Evolutionary conservation across 257 asterid species (phyloP).

Genomic region (Solanum tarapatanum): DNA sequence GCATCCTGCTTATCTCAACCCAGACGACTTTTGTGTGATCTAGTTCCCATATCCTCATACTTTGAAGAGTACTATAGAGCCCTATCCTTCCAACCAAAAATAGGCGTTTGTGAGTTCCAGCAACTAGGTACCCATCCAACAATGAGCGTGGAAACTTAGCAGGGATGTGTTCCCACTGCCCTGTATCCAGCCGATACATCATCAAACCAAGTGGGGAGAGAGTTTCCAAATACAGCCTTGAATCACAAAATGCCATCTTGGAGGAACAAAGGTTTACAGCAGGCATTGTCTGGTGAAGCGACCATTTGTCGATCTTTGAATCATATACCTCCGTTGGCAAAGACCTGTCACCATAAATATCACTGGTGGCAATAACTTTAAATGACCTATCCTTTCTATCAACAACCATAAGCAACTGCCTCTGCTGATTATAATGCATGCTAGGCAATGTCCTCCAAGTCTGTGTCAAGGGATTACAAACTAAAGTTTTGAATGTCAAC

Average conservation of each 20-base stretch:
- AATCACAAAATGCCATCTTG: constrained; percentile 95
- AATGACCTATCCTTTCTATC: constrained; percentile 63
- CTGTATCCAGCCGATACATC: constrained; percentile 85
- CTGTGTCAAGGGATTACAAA: constrained; percentile 85
- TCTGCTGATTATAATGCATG: constrained; percentile 90
- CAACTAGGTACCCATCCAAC: constrained; percentile 91
- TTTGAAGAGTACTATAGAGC: constrained; percentile 76
- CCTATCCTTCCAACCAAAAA: constrained; percentile 95
- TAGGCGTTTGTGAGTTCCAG: constrained; percentile 77
- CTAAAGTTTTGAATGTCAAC: constrained; percentile 56
- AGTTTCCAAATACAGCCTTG: constrained; percentile 76
- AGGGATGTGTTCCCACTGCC: constrained; percentile 94
- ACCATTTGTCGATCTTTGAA: constrained; percentile 71
- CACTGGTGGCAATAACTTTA: constrained; percentile 87
- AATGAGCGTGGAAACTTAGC: constrained; percentile 92
- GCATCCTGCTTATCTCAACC: constrained; percentile 95
- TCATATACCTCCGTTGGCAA: constrained; percentile 93
- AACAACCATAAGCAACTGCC: constrained; percentile 87
- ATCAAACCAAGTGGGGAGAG: constrained; percentile 91
- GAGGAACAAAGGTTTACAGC: constrained; percentile 95
- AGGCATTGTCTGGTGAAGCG: constrained; percentile 86
- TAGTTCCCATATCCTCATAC: constrained; percentile 98
- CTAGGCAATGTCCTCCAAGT: constrained; percentile 83
- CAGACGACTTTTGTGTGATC: constrained; percentile 72
- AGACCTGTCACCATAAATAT: constrained; percentile 75